Evolutionary conservation across 2,329 filamentous ascomycete genomes (phyloP), one percentile per base, ranked within the genome.

Genomic region (Cercospora canescens): DNA sequence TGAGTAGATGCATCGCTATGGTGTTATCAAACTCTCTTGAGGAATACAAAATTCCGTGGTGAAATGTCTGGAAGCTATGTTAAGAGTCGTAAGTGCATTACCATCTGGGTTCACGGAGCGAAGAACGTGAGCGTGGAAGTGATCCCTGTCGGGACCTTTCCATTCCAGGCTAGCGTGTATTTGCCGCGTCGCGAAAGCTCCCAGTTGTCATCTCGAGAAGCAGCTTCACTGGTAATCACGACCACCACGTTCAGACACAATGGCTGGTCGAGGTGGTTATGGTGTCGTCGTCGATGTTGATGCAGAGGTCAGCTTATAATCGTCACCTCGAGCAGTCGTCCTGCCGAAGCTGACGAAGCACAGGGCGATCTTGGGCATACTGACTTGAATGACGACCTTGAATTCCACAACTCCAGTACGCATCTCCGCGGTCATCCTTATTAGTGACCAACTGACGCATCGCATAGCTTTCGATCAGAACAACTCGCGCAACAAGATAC

Each of bases 211-310:
- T 56, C 52, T 56, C 52, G 52, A 34, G 18, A 11, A 34, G 52
- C 52, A 35, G 52, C 28, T 35, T 35, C 2, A 34, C 52, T 14
- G 12, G 30, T n/a, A 32, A 14, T 18, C 30, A 5, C 32, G 8
- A 35, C 16, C 30, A 16, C 3, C 52, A 8, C 32, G 6, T 7
- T 14, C 30, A 6, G 32, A 57, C 59, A 58, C 59, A 59, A 78
- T 78, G 77, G 73, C 74, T 52, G 91, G 91, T 79, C 86, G 92
- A 77, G 72, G 74, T 62, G 94, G 94, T 73, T 99, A 99, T 80
- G 95, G 99, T 84, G 95, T 96, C 68, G 94, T 99, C 71, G 95
- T 99, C 67, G 95, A 99, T 76, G 90, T 98, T 63, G 95, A 99
- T 79, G 92, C 95, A 76, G 95, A 98, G 87, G 93, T 96, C 82